Base-by-base conservation (phyloP, 148 eudicot species). In the Fagopyrum esculentum region DNA sequence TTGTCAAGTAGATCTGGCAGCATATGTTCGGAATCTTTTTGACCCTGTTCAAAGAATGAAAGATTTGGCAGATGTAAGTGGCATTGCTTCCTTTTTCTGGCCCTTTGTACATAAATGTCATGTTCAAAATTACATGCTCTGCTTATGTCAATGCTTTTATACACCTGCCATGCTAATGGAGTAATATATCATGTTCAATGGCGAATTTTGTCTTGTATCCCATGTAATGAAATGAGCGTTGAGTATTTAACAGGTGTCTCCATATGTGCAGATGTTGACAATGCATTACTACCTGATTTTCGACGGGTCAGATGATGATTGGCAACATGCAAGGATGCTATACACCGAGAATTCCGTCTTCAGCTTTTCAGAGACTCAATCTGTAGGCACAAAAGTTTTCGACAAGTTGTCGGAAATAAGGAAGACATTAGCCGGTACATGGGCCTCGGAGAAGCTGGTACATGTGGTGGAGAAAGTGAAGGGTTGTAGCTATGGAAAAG, bases 241-340 rank as follows among this genome's bases (percentile, higher is more conserved):
- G 11, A 3, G 11, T 17, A 72, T 50, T 50, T 45, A 49, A n/a
- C 54, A 74, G 82, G 78, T 73, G 70, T 77, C 8, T 75, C 49
- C 69, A 35, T 35, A 35, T 35, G 40, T 35, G 40, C 90, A 93
- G 97, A 93, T 93, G 97, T 85, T 93, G 82, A 76, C 89, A 45
- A 86, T 91, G 76, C 97, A 93, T 71, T 93, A 91, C 84, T 91
- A 93, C 83, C 82, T 91, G 82, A 93, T 93, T 70, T 93, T 91
- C 73, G 92, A 93, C 68, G 98, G 98, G 73, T 75, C 78, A 30
- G 97, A 91, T 78, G 98, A 88, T 64, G 81, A 87, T 60, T 93
- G 98, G 97, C 92, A 35, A 35, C 40, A 35, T 2, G 40, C 40
- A 35, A 35, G 40, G 40, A 35, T 35, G 40, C 1, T 35, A 85